These are phyloP conservation scores for Neurospora sp. DNA, from an alignment of 495 filamentous ascomycete genomes.

Conservation along the genomic window DNA sequence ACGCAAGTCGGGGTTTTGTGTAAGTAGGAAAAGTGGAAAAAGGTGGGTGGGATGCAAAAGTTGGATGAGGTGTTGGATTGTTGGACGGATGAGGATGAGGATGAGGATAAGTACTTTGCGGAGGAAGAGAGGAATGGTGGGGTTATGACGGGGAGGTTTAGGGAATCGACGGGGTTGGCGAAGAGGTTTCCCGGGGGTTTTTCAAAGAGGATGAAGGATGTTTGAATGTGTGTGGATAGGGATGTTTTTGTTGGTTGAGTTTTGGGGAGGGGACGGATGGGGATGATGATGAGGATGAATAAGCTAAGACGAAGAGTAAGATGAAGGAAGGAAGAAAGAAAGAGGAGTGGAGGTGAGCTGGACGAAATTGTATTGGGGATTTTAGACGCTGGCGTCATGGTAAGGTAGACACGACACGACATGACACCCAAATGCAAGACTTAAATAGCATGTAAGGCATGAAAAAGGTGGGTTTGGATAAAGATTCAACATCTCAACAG, in stretches of 20 bases:
- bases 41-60: not conserved
- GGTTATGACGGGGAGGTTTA: not conserved
- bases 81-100: not conserved
- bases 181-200: too few species aligned
- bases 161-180: too few species aligned
- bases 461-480: not conserved
- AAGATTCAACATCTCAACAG: not conserved
- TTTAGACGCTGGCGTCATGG: not conserved
- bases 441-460: not conserved
- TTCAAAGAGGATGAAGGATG: not conserved
- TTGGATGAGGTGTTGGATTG: not conserved
- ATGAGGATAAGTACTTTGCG: not conserved
- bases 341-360: not conserved
- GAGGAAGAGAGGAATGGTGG: not conserved
- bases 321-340: too few species aligned
- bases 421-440: not conserved
- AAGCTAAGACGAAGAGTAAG: too few species aligned
- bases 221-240: not conserved
- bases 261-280: too few species aligned
- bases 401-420: not conserved
- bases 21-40: not conserved
- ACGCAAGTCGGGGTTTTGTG: not conserved
- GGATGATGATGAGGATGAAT: too few species aligned
- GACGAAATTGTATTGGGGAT: not conserved
- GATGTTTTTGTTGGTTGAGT: too few species aligned